Base-by-base conservation (phyloP, 1,139 yeast genomes). In the Keqinozyma sinolaborantium region DNA sequence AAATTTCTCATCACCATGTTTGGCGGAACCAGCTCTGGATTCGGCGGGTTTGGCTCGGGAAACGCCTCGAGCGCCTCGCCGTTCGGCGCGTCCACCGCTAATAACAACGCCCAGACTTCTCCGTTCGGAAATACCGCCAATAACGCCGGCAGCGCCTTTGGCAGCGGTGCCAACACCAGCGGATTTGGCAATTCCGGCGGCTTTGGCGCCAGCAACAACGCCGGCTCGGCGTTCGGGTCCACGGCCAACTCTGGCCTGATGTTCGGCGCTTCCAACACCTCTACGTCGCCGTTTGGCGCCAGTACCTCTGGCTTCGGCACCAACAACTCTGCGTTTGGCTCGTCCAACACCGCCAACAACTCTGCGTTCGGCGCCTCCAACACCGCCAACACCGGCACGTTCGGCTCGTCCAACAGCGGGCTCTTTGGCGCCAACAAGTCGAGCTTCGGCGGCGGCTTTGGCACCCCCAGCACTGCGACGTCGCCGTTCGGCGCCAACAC, bases 41-140 rank as follows among this genome's bases (percentile, higher is more conserved):
- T 77, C 48, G 83, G 83, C 24, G 83, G 83, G 19, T 79, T 79
- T 55, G 83, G 82, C 13, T 47, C 58, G 24, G 50, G 56, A 31
- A 44, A 53, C 31, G 45, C 50, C 35, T n/a, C n/a, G n/a, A 55
- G 51, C 34, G 41, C 53, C 28, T 56, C 68, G 3, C 64, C 70
- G 1, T 67, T 67, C 44, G 63, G 64, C 19, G 45, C 55, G 11
- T 39, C 46, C 32, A 39, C 48, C 21, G 45, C 42, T 19, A 44
- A 41, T 32, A 47, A 41, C 31, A 44, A 39, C 33, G 34, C 42
- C 24, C 35, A 41, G 26, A 39, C 43, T 9, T 51, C 60, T 3
- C 59, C 62, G 0, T 57, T 55, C 40, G 61, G 56, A 11, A 41
- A 42, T n/a, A 26, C 41, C 12, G 38, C 47, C 14, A 38, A 42